Evolutionary conservation across 2,329 filamentous ascomycete genomes (phyloP).

Genomic region (Arthrobotrys entomopaga): DNA sequence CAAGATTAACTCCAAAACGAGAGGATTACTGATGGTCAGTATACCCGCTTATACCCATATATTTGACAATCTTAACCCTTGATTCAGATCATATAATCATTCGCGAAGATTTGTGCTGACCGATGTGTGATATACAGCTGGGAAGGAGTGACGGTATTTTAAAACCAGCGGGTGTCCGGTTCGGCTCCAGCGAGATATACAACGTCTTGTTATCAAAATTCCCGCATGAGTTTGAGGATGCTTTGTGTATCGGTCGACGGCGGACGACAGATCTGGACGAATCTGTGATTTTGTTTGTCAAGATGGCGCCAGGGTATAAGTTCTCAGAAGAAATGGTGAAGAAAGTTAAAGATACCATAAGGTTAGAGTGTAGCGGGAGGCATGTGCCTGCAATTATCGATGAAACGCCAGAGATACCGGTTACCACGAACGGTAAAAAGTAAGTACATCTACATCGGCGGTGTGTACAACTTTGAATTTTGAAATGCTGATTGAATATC

Average conservation of each 20-base stretch:
- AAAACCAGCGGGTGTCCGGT: conserved; percentile 88
- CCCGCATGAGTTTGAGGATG: conserved; percentile 79
- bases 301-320: conserved; percentile 70
- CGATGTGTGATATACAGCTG: conserved; percentile 17
- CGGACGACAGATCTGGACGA: conserved; percentile 79
- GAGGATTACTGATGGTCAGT: conserved; percentile 88
- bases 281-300: conserved; percentile 87
- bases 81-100: too few relatives aligned
- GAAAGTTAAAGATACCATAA: conserved; percentile 75
- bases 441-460: conserved; percentile 65
- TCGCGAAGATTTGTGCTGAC: background rate
- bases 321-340: conserved; percentile 72
- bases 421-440: conserved; percentile 97
- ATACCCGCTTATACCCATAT: conserved; percentile 56
- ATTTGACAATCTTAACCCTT: too few relatives aligned
- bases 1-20: conserved; percentile 74
- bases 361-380: conserved; percentile 80
- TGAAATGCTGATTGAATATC: background rate
- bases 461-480: too few relatives aligned
- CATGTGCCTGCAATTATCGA: conserved; percentile 89
- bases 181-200: conserved; percentile 95
- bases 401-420: conserved; percentile 84
- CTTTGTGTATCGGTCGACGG: conserved; percentile 84
- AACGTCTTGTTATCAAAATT: conserved; percentile 91
- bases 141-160: conserved; percentile 84